Conservation (phyloP, 2,329 filamentous ascomycete species). For the Huntiella abstrusa region DNA sequence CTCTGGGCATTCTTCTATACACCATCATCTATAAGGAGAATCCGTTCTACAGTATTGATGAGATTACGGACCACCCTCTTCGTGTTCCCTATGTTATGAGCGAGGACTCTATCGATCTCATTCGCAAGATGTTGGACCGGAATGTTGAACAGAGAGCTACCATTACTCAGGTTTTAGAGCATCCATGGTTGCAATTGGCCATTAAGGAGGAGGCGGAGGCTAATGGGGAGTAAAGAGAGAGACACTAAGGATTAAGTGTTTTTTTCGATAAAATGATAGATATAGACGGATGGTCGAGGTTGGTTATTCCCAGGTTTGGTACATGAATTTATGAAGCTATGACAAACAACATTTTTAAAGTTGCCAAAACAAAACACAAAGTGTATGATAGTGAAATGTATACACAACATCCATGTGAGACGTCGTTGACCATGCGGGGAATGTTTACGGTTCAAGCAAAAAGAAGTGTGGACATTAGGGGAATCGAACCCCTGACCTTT, state of each 20-base stretch:
- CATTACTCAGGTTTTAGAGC: conserved; percentile 75
- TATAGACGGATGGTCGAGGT: neutral
- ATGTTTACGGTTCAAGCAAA: neutral
- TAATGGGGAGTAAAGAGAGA: neutral
- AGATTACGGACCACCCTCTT: conserved; percentile 95
- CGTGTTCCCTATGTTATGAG: conserved; percentile 76
- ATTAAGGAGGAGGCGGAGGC: conserved; percentile 7
- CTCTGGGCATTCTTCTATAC: conserved; percentile 87
- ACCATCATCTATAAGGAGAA: conserved; percentile 99
- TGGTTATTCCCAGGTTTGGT: neutral
- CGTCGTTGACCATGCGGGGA: neutral
- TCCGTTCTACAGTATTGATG: conserved; percentile 95
- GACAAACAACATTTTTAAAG: neutral
- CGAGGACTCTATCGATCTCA: conserved; percentile 81
- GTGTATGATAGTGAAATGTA: neutral
- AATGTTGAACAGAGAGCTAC: conserved; percentile 66
- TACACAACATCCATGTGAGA: neutral
- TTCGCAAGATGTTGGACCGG: conserved; percentile 80
- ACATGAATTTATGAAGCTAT: conserved; percentile 1
- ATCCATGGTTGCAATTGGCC: conserved; percentile 50
- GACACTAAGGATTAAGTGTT: neutral
- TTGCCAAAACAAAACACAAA: neutral
- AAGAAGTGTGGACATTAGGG: conserved; percentile 7
- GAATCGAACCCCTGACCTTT: conserved; percentile 12
- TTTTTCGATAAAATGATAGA: neutral